Evolutionary conservation across 2,329 filamentous ascomycete species (phyloP).

Genomic region (Pyrenochaeta sp.): DNA sequence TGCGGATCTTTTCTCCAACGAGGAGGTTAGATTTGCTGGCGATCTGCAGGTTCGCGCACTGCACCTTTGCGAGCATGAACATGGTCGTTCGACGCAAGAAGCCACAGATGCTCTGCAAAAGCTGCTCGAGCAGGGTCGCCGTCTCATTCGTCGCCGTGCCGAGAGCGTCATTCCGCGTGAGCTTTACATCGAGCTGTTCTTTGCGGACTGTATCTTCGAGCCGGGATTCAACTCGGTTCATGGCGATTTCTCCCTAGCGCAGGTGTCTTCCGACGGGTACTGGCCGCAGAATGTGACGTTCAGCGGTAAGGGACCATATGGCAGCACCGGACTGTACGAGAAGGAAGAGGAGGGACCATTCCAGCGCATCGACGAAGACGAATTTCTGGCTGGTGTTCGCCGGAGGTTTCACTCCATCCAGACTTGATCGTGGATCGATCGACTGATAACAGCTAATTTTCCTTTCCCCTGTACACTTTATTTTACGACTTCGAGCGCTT

Average conservation of each 20-base stretch:
- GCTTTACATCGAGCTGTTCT: constrained; percentile 60
- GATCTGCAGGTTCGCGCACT: constrained; percentile 61
- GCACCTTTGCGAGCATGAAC: constrained; percentile 55
- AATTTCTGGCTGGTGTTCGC: constrained; percentile 50
- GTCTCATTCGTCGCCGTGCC: constrained; percentile 50
- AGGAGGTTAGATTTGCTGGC: constrained; percentile 55
- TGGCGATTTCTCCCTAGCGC: constrained; percentile 57
- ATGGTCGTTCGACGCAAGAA: constrained; percentile 46
- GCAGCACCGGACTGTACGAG: constrained; percentile 59
- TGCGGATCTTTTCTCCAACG: constrained; percentile 56
- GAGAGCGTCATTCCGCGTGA: constrained; percentile 48
- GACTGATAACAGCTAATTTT: constrained; percentile 21
- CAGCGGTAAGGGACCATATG: constrained; percentile 59
- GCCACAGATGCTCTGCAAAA: constrained; percentile 49
- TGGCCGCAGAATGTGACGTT: constrained; percentile 52
- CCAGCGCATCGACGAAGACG: constrained; percentile 49
- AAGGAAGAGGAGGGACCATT: constrained; percentile 57
- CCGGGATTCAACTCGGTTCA: constrained; percentile 57
- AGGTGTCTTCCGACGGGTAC: constrained; percentile 50
- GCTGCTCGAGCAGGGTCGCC: constrained; percentile 53
- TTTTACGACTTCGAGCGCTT: constrained; percentile 25
- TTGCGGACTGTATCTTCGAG: constrained; percentile 61
- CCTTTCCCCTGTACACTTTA: constrained; percentile 30
- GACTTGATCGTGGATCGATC: constrained; percentile 38
- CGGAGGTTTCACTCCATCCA: constrained; percentile 47